A percentile compares a stretch with the other conserved stretches of the same genome.
These are phyloP conservation scores for Arthrobotrys sinensis DNA, from an alignment of 2,329 filamentous ascomycete genomes.

Conservation along the genomic window DNA sequence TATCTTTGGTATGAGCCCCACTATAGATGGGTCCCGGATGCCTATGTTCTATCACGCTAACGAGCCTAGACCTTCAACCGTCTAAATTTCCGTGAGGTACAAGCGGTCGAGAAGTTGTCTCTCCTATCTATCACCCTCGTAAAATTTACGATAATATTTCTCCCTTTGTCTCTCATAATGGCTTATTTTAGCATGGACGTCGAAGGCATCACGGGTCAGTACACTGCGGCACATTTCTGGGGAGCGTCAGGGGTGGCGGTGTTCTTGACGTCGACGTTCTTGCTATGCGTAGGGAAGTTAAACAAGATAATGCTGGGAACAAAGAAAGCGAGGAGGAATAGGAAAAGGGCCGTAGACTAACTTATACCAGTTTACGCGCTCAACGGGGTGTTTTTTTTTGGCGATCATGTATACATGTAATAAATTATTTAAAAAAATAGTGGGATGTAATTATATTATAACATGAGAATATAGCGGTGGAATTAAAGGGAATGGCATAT, in stretches of 20 bases:
- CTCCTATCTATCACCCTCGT: constrained; percentile 71
- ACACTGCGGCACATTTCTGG: constrained; percentile 56
- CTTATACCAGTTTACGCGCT: too few species aligned
- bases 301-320: constrained; percentile 57
- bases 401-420: too few species aligned
- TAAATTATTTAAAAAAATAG: too few species aligned
- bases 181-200: constrained; percentile 71
- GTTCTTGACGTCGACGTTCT: constrained; percentile 35
- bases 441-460: too few species aligned
- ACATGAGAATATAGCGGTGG: too few species aligned
- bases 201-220: constrained; percentile 61
- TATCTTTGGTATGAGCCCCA: constrained; percentile 66
- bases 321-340: constrained; percentile 42
- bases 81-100: constrained; percentile 71
- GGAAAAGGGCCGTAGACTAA: constrained; percentile 29
- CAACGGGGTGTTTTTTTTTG: too few species aligned
- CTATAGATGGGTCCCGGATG: neutral
- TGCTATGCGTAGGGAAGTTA: constrained; percentile 46
- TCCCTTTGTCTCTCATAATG: constrained; percentile 71
- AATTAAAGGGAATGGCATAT: too few species aligned
- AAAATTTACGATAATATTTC: constrained; percentile 72
- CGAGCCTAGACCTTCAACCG: constrained; percentile 70
- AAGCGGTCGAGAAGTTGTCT: constrained; percentile 71
- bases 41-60: neutral
- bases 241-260: constrained; percentile 40